These are phyloP conservation scores for Penicillium digitatum DNA, from an alignment of 2,329 filamentous ascomycete species.

Conservation along the genomic window DNA sequence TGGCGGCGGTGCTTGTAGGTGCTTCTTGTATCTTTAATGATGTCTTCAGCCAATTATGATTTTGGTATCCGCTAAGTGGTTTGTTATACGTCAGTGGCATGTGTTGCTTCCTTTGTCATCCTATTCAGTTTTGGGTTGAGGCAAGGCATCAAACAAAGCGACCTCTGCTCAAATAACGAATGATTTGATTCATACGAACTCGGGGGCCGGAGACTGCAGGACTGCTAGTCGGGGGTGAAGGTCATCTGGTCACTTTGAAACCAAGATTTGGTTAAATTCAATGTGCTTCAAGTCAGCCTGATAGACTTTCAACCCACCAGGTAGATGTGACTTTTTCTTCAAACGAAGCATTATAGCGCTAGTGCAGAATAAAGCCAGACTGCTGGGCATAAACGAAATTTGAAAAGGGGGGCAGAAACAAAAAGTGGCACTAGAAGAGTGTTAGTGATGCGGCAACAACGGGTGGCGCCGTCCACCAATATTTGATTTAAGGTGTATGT, in stretches of 20 bases:
- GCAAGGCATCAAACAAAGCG: background rate
- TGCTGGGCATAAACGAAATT: background rate
- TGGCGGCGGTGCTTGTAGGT: background rate
- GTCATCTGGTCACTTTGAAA: background rate
- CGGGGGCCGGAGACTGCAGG: no score
- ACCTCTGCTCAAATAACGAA: background rate
- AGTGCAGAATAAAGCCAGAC: background rate
- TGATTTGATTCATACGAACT: background rate
- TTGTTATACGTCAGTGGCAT: background rate
- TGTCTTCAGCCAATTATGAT: conserved; percentile 1
- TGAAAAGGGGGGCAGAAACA: background rate
- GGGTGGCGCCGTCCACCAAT: background rate
- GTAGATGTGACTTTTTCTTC: background rate
- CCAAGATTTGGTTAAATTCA: background rate
- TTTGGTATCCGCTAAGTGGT: background rate
- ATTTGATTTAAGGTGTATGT: background rate
- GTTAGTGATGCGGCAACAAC: background rate
- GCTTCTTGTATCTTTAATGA: conserved; percentile 1
- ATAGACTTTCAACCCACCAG: background rate
- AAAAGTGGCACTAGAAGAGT: background rate
- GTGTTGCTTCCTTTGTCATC: background rate
- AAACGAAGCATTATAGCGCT: background rate
- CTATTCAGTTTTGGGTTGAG: background rate
- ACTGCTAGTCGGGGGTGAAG: background rate
- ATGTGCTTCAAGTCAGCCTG: background rate